Conservation (phyloP, 139 green algal species). For the Tetraselmis chui region DNA sequence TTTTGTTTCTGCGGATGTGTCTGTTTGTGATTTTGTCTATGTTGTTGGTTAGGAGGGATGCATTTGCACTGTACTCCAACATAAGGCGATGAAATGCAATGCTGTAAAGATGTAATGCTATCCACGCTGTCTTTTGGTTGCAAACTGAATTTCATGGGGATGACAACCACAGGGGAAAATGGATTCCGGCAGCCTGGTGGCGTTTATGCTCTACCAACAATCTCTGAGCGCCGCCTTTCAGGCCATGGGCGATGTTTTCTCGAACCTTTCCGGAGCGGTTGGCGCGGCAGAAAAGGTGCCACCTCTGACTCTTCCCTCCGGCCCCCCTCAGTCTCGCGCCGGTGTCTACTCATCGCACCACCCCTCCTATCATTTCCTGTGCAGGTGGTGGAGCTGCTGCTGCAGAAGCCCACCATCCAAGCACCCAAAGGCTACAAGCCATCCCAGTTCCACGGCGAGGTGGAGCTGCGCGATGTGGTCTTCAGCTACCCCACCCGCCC, state of each 20-base stretch:
- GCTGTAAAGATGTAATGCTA: background rate
- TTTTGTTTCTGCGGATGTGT: background rate
- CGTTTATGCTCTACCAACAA: constrained; percentile 81
- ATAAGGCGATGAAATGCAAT: no score
- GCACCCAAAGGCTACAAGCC: constrained; percentile 11
- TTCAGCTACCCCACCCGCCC: constrained; percentile 81
- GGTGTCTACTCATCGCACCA: no score
- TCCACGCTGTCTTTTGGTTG: constrained; percentile 42
- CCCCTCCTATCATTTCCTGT: no score
- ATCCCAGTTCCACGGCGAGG: constrained; percentile 19
- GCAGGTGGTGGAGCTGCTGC: constrained; percentile 43
- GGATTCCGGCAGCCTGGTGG: constrained; percentile 47
- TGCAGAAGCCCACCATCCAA: constrained; percentile 18
- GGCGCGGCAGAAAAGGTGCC: constrained; percentile 77
- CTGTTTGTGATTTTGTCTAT: no score
- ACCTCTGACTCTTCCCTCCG: no score
- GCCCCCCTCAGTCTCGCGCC: no score
- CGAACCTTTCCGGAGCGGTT: constrained; percentile 59
- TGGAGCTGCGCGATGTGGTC: constrained; percentile 62
- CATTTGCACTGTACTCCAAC: no score
- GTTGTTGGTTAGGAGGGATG: no score
- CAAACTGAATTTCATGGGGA: constrained; percentile 43
- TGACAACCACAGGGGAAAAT: constrained; percentile 43
- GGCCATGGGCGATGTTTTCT: constrained; percentile 71
- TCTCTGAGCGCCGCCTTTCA: constrained; percentile 57